Evolutionary conservation across 768 basidiomycete genomes (phyloP).

Genomic region (Macrolepiota albuminosa): DNA sequence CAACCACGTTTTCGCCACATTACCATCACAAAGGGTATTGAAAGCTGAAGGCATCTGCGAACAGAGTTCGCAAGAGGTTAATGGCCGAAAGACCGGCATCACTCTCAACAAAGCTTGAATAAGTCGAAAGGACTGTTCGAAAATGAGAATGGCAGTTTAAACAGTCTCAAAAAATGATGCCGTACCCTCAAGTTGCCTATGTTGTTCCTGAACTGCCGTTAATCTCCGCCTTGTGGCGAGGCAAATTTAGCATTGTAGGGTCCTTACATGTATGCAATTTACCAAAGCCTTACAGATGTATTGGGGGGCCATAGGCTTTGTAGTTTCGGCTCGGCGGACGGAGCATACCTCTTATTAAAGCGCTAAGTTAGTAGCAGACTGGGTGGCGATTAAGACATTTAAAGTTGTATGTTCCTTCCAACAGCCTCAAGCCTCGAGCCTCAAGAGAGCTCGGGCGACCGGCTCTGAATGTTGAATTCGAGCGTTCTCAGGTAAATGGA

Average conservation of each 20-base stretch:
- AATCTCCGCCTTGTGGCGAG: constrained; percentile 10
- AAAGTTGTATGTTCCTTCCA: background rate
- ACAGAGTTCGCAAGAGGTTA: background rate
- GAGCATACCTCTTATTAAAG: too few species aligned
- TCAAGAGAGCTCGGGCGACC: background rate
- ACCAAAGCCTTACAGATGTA: background rate
- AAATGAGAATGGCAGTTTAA: background rate
- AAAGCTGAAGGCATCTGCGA: background rate
- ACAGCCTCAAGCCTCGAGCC: background rate
- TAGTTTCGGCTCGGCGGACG: background rate
- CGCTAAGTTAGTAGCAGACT: background rate
- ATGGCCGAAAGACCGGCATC: constrained; percentile 6
- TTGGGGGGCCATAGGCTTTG: background rate
- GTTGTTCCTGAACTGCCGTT: constrained; percentile 3
- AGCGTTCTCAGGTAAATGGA: background rate
- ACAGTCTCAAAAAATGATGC: background rate
- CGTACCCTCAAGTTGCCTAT: constrained; percentile 1
- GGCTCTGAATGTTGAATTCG: too few species aligned
- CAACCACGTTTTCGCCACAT: constrained; percentile 10
- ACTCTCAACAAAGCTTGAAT: background rate
- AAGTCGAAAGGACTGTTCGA: background rate
- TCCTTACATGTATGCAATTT: constrained; percentile 5
- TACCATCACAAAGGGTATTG: background rate
- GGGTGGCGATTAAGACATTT: background rate
- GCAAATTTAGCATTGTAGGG: constrained; percentile 7